A percentile compares a stretch with the other conserved stretches of the same genome.
Evolutionary conservation across 2,329 filamentous ascomycete species (phyloP).

Genomic region (Diaporthe citrichinensis): DNA sequence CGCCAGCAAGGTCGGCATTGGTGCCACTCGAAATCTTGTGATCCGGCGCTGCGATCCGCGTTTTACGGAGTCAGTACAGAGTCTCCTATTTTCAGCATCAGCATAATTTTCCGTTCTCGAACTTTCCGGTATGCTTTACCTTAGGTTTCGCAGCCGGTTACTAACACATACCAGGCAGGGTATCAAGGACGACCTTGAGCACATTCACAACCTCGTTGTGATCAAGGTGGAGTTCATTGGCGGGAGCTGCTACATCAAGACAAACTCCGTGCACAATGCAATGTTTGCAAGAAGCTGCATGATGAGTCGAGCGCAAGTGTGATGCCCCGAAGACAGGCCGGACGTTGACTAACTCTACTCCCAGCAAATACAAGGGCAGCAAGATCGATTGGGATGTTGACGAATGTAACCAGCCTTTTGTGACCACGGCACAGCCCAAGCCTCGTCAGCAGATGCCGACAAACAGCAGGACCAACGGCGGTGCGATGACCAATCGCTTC

Average conservation of each 20-base stretch:
- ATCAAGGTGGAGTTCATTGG: constrained; percentile 73
- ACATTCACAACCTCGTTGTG: constrained; percentile 84
- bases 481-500: constrained; percentile 70
- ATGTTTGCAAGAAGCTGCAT: constrained; percentile 84
- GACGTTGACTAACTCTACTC: neutral
- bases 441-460: constrained; percentile 46
- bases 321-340: neutral
- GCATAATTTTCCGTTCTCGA: too few relatives aligned
- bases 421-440: constrained; percentile 47
- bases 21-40: constrained; percentile 82
- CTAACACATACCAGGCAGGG: constrained; percentile 49
- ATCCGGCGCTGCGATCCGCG: constrained; percentile 71
- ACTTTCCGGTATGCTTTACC: neutral
- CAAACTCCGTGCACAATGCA: constrained; percentile 83
- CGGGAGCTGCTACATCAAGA: constrained; percentile 76
- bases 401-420: constrained; percentile 76
- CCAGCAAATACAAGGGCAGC: constrained; percentile 76
- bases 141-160: neutral
- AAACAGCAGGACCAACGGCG: constrained; percentile 51
- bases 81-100: neutral
- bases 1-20: constrained; percentile 72
- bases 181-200: constrained; percentile 82
- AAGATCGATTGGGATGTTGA: constrained; percentile 80
- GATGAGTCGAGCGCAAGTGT: constrained; percentile 71
- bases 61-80: constrained; percentile 65